phyloP scores from a whole-genome alignment of 2,329 filamentous ascomycete genomes.

The Aureobasidium sp. region DNA sequence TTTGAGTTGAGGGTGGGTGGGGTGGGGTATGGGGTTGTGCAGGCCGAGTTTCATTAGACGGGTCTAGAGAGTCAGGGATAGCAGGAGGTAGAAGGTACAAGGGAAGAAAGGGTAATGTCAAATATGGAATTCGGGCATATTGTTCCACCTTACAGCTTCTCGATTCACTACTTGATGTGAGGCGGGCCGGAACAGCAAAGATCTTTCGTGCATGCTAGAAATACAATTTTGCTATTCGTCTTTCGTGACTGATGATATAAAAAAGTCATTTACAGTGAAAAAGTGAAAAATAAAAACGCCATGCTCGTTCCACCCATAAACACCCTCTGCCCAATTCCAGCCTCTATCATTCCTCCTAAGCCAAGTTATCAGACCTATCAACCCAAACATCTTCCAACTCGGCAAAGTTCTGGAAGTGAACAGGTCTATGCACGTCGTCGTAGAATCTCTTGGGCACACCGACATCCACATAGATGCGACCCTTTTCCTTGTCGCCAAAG shows the following conservation, averaged over 20 bases:
- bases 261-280: not conserved
- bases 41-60: constrained; percentile 65
- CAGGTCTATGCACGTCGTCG: constrained; percentile 79
- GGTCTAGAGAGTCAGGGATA: constrained; percentile 15
- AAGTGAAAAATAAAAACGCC: not conserved
- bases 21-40: constrained; percentile 67
- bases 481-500: constrained; percentile 82
- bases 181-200: no score
- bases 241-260: not conserved
- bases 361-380: constrained; percentile 87
- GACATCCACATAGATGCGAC: constrained; percentile 77
- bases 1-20: constrained; percentile 78
- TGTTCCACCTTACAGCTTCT: no score
- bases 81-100: no score
- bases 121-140: no score
- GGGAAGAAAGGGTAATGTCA: no score
- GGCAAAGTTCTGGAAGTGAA: constrained; percentile 96
- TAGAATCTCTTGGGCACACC: constrained; percentile 88
- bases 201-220: not conserved
- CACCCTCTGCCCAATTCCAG: not conserved
- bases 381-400: constrained; percentile 97
- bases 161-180: no score
- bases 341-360: constrained; percentile 40
- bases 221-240: not conserved
- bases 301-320: not conserved